A percentile compares a stretch with the other conserved stretches of the same genome.
phyloP scores from a whole-genome alignment of 495 filamentous ascomycete genomes.

The Talaromyces adpressus region DNA sequence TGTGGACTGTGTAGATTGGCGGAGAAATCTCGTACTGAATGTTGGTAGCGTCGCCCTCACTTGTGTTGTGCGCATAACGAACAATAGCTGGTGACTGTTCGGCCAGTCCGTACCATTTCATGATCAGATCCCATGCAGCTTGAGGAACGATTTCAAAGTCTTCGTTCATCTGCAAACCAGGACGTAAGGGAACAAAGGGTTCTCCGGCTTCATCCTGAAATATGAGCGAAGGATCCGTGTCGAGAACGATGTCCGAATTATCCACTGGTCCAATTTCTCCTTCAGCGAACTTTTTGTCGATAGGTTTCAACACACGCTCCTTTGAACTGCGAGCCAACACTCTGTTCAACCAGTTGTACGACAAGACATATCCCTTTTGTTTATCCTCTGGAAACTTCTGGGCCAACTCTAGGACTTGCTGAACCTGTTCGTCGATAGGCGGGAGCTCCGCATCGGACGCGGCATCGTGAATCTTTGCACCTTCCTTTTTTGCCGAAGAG shows the following conservation, averaged over 20 bases:
- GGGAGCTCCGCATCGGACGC: conserved; percentile 27
- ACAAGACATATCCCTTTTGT: conserved; percentile 71
- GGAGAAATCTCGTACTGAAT: conserved; percentile 79
- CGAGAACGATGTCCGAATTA: conserved; percentile 61
- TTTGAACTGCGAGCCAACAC: conserved; percentile 63
- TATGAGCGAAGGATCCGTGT: conserved; percentile 29
- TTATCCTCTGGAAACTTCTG: conserved; percentile 53
- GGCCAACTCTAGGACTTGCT: conserved; percentile 52
- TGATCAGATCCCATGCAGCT: conserved; percentile 73
- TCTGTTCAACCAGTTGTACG: conserved; percentile 67
- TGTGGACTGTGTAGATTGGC: conserved; percentile 79
- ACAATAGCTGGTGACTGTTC: conserved; percentile 64
- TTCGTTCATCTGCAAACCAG: conserved; percentile 53
- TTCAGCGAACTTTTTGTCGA: conserved; percentile 52
- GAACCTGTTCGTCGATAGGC: conserved; percentile 72
- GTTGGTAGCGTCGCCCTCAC: conserved; percentile 50
- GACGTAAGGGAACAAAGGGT: conserved; percentile 69
- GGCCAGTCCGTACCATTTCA: conserved; percentile 74
- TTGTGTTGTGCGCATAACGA: conserved; percentile 71
- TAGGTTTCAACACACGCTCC: conserved; percentile 33
- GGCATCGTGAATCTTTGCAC: conserved; percentile 13
- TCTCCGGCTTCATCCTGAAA: conserved; percentile 49
- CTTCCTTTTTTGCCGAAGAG: conserved; percentile 13
- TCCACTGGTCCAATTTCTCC: conserved; percentile 75
- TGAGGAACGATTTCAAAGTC: conserved; percentile 73